Evolutionary conservation across 345 rosid species (phyloP).

Genomic region (Moricandia moricandioides): DNA sequence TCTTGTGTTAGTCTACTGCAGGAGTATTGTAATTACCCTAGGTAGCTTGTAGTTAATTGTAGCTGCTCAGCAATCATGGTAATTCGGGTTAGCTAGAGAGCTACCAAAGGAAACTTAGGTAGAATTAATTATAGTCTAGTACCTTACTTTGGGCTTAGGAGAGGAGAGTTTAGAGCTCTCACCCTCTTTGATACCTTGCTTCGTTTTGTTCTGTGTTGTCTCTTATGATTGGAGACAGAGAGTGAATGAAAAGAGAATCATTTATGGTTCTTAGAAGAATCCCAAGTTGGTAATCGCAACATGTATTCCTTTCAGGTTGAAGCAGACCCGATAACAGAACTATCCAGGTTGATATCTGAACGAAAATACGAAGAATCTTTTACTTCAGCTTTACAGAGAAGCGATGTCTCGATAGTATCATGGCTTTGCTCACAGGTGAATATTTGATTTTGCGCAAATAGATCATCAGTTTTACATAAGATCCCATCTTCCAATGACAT

Average conservation of each 20-base stretch:
- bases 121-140: constrained; percentile 13
- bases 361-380: constrained; percentile 80
- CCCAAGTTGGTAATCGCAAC: background rate
- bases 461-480: background rate
- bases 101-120: background rate
- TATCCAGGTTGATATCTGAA: constrained; percentile 63
- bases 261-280: background rate
- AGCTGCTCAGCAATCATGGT: constrained; percentile 1
- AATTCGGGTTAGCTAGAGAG: constrained; percentile 1
- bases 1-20: background rate
- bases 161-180: constrained; percentile 1
- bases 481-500: background rate
- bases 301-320: constrained; percentile 48
- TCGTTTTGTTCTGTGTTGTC: background rate
- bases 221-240: background rate
- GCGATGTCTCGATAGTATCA: constrained; percentile 73
- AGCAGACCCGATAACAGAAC: constrained; percentile 70
- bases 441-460: background rate
- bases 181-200: constrained; percentile 8
- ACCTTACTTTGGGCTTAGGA: background rate
- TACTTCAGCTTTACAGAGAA: constrained; percentile 68
- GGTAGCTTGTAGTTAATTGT: constrained; percentile 6
- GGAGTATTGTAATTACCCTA: background rate
- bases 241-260: background rate
- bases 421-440: constrained; percentile 91